Evolutionary conservation across 169 alveolate species (phyloP), one percentile per base, ranked within the genome.

Genomic region (Sarcocystis neurona): DNA sequence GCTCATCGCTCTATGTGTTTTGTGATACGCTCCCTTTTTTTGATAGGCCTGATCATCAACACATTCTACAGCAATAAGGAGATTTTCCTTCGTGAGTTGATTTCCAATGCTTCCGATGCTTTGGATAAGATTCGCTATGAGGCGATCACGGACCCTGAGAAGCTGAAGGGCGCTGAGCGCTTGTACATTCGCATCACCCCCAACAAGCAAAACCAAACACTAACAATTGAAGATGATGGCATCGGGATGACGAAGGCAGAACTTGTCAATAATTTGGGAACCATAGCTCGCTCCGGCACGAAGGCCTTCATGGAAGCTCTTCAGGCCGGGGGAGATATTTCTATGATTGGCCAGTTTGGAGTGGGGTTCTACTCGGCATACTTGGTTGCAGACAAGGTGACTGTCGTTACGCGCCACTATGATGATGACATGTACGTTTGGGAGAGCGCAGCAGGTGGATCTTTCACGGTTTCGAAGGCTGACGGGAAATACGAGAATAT

Each of bases 271-370:
- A 98, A 98, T 95, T 95, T 98, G 89, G 99, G 99, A 90, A 98
- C 99, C 84, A 98, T 98, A 88, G 99, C 99, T 72, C 97, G 98
- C 86, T 98, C 99, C 23, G 99, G 99, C 70, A 99, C 99, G 82
- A 98, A 98, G 94, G 99, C 99, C 32, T 98, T 98, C 96, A 98
- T 98, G 99, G 99, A 99, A 95, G 99, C 99, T 48, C 93, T 98
- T 77, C 96, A 97, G 70, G 98, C 98, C 50, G 99, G 99, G 43
- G 99, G 99, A 41, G 99, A 98, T 91, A 97, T 98, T 90, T 95
- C 98, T 87, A 98, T 99, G 99, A 99, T 99, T 90, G 99, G 99
- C 41, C 99, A 98, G 96, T 98, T 99, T 90, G 99, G 99, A 94
- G 99, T 98, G 53, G 99, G 99, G 90, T 99, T 99, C 95, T 98